Evolutionary conservation across 106 monocot genomes (phyloP).

Genomic region (Triglochin maritima): DNA sequence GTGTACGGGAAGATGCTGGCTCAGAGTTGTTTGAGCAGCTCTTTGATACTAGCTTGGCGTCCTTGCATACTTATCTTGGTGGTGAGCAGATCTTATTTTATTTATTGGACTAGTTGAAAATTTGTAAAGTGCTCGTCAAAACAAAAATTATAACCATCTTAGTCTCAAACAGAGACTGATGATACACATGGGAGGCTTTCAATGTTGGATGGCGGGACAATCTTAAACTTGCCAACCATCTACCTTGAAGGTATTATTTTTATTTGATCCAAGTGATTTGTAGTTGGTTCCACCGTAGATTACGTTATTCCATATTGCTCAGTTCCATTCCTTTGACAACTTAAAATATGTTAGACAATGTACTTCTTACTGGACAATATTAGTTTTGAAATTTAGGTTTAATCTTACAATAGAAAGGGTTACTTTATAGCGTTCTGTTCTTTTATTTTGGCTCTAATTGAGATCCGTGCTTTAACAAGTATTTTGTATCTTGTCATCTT

Average conservation of each 20-base stretch:
- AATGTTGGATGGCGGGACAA: slow-evolving; percentile 69
- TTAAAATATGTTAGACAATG: no score
- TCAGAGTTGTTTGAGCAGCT: slow-evolving; percentile 30
- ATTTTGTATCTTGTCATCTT: no score
- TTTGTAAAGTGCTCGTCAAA: neutral
- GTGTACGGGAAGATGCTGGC: slow-evolving; percentile 27
- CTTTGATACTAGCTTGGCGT: slow-evolving; percentile 67
- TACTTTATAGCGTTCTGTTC: no score
- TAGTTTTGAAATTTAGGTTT: no score
- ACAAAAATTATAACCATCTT: neutral
- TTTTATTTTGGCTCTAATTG: no score
- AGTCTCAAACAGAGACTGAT: slow-evolving; percentile 56
- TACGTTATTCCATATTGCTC: neutral
- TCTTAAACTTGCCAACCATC: slow-evolving; percentile 77
- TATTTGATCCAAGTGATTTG: neutral
- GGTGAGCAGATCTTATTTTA: slow-evolving; percentile 31
- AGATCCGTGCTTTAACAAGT: no score
- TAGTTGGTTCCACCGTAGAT: neutral
- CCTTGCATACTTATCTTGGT: slow-evolving; percentile 87
- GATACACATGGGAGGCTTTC: slow-evolving; percentile 60
- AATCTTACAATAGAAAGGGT: no score
- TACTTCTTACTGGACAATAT: no score
- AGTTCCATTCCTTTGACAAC: no score
- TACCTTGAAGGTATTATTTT: slow-evolving; percentile 70
- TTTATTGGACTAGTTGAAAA: neutral